Evolutionary conservation across 78 protist species (phyloP).

Genomic region (Speleostelium caveatum): DNA sequence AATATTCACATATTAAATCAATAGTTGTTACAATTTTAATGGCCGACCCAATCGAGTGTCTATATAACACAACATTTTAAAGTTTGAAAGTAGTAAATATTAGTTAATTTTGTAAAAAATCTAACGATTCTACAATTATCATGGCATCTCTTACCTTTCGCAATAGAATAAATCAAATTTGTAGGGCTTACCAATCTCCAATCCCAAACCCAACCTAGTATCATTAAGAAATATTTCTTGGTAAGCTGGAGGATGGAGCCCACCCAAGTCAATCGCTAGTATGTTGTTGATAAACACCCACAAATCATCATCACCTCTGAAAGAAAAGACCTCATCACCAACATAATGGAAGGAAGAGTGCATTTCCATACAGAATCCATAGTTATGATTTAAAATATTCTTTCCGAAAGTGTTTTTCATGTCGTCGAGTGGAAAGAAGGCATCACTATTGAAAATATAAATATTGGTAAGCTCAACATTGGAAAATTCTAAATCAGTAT

Average conservation of each 20-base stretch:
- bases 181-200: conserved; percentile 12
- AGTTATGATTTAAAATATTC: conserved; percentile 35
- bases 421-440: too few relatives aligned
- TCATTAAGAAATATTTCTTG: conserved; percentile 1
- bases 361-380: conserved; percentile 17
- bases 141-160: too few relatives aligned
- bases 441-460: too few relatives aligned
- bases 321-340: conserved; percentile 15
- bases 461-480: too few relatives aligned
- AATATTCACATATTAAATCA: neutral
- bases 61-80: too few relatives aligned
- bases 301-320: conserved; percentile 70
- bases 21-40: too few relatives aligned
- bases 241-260: conserved; percentile 26
- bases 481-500: too few relatives aligned
- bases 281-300: conserved; percentile 26
- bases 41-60: conserved; percentile 41
- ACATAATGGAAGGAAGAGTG: neutral
- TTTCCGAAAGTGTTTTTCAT: too few relatives aligned
- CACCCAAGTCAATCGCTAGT: conserved; percentile 74
- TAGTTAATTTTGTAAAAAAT: too few relatives aligned
- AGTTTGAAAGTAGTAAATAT: too few relatives aligned
- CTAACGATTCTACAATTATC: too few relatives aligned
- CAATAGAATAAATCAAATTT: conserved; percentile 68
- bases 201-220: too few relatives aligned